Conservation (phyloP, 352 stramenopile species). For the Globisporangium abappressorium region DNA sequence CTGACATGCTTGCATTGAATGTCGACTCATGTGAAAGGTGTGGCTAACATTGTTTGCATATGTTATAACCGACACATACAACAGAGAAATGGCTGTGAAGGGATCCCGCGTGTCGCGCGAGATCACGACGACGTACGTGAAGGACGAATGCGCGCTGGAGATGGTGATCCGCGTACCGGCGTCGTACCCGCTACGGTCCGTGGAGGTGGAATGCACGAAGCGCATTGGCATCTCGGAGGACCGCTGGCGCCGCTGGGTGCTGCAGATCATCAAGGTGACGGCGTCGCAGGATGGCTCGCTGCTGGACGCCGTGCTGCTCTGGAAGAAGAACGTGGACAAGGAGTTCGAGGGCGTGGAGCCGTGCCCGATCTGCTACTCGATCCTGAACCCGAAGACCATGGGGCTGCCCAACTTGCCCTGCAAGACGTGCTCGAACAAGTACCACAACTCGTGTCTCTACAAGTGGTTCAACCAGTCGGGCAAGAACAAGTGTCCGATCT, state of each 20-base stretch:
- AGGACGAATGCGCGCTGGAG: conserved; percentile 90
- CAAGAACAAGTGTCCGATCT: conserved; percentile 94
- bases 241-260: conserved; percentile 89
- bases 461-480: conserved; percentile 94
- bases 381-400: conserved; percentile 90
- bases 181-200: conserved; percentile 87
- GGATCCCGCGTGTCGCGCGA: conserved; percentile 84
- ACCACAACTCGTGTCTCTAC: conserved; percentile 92
- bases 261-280: conserved; percentile 91
- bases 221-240: conserved; percentile 90
- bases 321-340: conserved; percentile 92
- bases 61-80: background rate
- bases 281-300: conserved; percentile 88
- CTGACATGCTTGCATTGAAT: conserved; percentile 1
- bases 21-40: background rate
- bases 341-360: conserved; percentile 92
- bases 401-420: conserved; percentile 83
- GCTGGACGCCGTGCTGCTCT: conserved; percentile 89
- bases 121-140: conserved; percentile 91
- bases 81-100: conserved; percentile 82
- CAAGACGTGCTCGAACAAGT: conserved; percentile 92
- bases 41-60: background rate
- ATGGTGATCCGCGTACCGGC: conserved; percentile 88
- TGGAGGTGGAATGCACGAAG: conserved; percentile 90
- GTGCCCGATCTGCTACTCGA: conserved; percentile 92